A percentile compares a stretch with the other conserved stretches of the same genome.
These are phyloP conservation scores for Cyberlindnera subsufficiens DNA, from an alignment of 805 yeast species.

Conservation along the genomic window DNA sequence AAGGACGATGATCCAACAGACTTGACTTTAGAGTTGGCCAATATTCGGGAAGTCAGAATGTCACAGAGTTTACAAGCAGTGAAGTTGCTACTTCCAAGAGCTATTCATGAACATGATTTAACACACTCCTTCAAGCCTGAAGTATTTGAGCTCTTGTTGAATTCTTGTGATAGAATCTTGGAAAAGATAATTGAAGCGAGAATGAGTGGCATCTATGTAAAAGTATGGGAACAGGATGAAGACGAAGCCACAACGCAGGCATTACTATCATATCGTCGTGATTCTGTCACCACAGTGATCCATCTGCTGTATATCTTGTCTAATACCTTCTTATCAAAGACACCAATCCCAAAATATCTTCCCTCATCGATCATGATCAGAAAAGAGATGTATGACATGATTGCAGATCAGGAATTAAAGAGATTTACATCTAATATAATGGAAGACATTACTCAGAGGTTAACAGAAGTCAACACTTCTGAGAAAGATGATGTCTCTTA, in stretches of 20 bases:
- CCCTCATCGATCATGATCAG: conserved; percentile 40
- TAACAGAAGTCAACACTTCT: conserved; percentile 5
- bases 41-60: conserved; percentile 42
- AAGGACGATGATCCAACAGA: conserved; percentile 41
- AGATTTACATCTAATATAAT: background rate
- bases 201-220: conserved; percentile 41
- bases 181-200: conserved; percentile 43
- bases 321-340: conserved; percentile 33
- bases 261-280: conserved; percentile 38
- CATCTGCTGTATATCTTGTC: conserved; percentile 37
- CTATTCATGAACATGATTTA: conserved; percentile 31
- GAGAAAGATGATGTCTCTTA: conserved; percentile 3
- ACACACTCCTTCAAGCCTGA: conserved; percentile 29
- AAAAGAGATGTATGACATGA: conserved; percentile 35
- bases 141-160: conserved; percentile 27
- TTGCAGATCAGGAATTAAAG: conserved; percentile 26
- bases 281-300: conserved; percentile 40
- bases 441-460: conserved; percentile 9
- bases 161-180: conserved; percentile 32
- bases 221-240: conserved; percentile 37
- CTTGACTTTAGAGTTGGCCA: conserved; percentile 35
- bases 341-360: conserved; percentile 35
- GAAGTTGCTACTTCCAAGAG: conserved; percentile 29
- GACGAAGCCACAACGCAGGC: conserved; percentile 32
- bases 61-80: conserved; percentile 37